Evolutionary conservation across 2,329 filamentous ascomycete species (phyloP), one percentile per base, ranked within the genome.

Genomic region (Aspergillus viridinutans): DNA sequence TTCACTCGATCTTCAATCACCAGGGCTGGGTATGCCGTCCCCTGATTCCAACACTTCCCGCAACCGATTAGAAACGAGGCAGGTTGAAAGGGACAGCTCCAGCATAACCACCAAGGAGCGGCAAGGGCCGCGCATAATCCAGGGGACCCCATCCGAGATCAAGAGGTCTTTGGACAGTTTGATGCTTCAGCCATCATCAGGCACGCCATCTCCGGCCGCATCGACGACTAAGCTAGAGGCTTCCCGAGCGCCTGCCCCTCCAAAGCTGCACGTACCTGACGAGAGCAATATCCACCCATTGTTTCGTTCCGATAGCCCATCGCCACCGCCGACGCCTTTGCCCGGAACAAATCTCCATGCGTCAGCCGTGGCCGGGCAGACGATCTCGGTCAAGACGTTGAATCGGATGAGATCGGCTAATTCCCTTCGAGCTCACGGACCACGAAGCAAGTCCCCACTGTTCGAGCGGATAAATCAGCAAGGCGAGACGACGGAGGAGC

Each of bases 211-310:
- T 1, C 66, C 64, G 2, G 53, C 64, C 9, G 55, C 63, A 17
- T 65, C 66, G 1, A 66, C 63, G 2, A 55, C 60, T 6, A 58
- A 61, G 5, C 29, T 61, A 9, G 64, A 64, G 20, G 55, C 56
- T 6, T 57, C 62, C 8, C 58, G 52, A 6, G 58, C 54, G 48
- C 60, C 63, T 23, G 35, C 47, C 3, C 55, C 59, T 20, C 50
- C 66, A 32, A 68, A 64, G 53, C 50, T 65, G 32, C 61, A 58
- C 21, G 54, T 64, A 3, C 56, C 64, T 14, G 76, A 76, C 57
- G 80, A 84, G 64, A 75, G 77, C 10, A 76, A 84, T 56, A 84
- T 85, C 52, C 83, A 85, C 62, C 83, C 83, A 12, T 73, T 85
- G 3, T 85, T 85, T 69, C 77, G 83, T 45, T 76, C 76, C 3